Percentiles rank a stretch among this genome's conserved stretches.
Conservation (phyloP, 2,329 filamentous ascomycete genomes). For the Phialocephala sp. region DNA sequence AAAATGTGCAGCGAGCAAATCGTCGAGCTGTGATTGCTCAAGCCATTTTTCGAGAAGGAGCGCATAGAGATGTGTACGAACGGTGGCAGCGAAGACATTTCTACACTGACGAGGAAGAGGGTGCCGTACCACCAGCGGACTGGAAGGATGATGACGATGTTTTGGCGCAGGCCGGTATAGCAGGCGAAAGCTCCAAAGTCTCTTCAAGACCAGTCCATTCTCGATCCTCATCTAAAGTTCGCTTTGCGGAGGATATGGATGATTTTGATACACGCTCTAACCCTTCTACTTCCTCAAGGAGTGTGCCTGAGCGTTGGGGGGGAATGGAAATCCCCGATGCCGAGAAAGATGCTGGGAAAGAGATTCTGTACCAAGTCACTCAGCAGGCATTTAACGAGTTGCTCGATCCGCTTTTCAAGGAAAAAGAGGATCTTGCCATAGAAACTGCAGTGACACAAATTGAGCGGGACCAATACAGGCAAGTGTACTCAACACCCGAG, state of each 20-base stretch:
- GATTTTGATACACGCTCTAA: slow-evolving; percentile 76
- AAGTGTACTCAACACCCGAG: slow-evolving; percentile 53
- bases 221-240: slow-evolving; percentile 78
- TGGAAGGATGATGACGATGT: slow-evolving; percentile 68
- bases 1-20: slow-evolving; percentile 30
- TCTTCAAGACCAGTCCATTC: slow-evolving; percentile 58
- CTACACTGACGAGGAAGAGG: slow-evolving; percentile 86
- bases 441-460: slow-evolving; percentile 67
- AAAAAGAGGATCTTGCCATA: slow-evolving; percentile 77
- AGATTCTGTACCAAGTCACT: slow-evolving; percentile 89
- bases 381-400: slow-evolving; percentile 94
- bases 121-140: slow-evolving; percentile 65
- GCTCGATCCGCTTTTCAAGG: slow-evolving; percentile 83
- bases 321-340: slow-evolving; percentile 80
- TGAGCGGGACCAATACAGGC: slow-evolving; percentile 62
- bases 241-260: slow-evolving; percentile 73
- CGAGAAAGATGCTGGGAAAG: slow-evolving; percentile 73
- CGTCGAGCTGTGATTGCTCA: slow-evolving; percentile 38
- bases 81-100: slow-evolving; percentile 80
- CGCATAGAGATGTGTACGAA: slow-evolving; percentile 58
- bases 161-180: slow-evolving; percentile 29
- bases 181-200: slow-evolving; percentile 49
- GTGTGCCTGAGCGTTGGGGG: slow-evolving; percentile 75
- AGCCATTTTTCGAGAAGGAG: slow-evolving; percentile 34
- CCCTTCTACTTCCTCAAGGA: slow-evolving; percentile 73